Base-by-base conservation (phyloP, 192 early-diverging fungal genomes). In the Geranomyces variabilis region DNA sequence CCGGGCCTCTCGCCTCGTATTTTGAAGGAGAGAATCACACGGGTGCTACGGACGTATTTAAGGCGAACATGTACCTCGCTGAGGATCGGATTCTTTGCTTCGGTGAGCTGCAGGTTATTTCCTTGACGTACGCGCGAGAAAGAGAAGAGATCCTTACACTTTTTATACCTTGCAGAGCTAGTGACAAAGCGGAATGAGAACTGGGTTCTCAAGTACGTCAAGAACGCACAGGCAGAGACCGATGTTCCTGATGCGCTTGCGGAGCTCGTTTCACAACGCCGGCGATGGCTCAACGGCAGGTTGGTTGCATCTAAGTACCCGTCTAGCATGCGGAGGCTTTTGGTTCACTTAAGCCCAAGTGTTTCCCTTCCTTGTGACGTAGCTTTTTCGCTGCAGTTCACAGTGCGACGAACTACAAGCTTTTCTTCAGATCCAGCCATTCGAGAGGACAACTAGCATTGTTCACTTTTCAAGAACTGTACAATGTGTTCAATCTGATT, bases 231-330 rank as follows among this genome's bases (percentile, higher is more conserved):
- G 65, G 95, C 90, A 15, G 92, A 91, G 68, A 97, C 95, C 19
- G 95, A 97, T 73, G 94, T 93, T 13, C 95, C 95, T 0, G 90
- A 91, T 75, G 85, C 73, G 28, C 79, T 96, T 29, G 86, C 90
- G 26, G 96, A 98, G 79, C 89, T 97, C 46, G 93, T 98, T 47
- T 94, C 93, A 44, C 96, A 98, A 84, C 86, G 96, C 57, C 87
- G 96, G 47, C 90, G 96, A 79, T 98, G 96, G 96, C 88, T 84
- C 63, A 96, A 96, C 78, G 95, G 95, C 34, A 94, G 93, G 36
- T 41, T 41, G 5, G 36, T 41, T 10, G 10, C 36, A 41, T 41
- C 36, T n/a, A n/a, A n/a, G n/a, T n/a, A n/a, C n/a, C n/a, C n/a
- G n/a, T n/a, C n/a, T n/a, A n/a, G n/a, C n/a, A n/a, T n/a, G n/a